Percentiles rank a stretch among this genome's conserved stretches.
phyloP scores from a whole-genome alignment of 371 early-diverging fungal species.

The Mortierella sp. region DNA sequence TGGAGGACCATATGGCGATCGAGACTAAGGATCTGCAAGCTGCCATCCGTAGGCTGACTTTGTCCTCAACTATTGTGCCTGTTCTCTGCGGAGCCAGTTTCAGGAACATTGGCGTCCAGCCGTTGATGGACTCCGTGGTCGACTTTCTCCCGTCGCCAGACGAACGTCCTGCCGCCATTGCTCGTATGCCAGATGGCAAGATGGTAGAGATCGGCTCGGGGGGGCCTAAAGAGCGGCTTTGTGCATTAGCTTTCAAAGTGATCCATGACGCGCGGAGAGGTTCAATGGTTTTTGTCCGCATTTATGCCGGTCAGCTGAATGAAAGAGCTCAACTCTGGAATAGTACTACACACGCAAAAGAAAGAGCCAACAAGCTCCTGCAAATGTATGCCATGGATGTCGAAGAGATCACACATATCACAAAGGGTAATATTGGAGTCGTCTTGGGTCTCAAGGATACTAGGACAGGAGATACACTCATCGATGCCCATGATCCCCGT shows the following conservation, averaged over 20 bases:
- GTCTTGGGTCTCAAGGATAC: slow-evolving; percentile 90
- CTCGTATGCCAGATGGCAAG: slow-evolving; percentile 59
- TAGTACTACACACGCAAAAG: slow-evolving; percentile 74
- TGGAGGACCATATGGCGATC: slow-evolving; percentile 78
- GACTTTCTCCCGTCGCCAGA: slow-evolving; percentile 91
- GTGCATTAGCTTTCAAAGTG: slow-evolving; percentile 96
- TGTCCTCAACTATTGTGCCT: slow-evolving; percentile 79
- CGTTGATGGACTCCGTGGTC: slow-evolving; percentile 89
- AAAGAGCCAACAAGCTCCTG: slow-evolving; percentile 87
- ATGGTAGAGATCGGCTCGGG: slow-evolving; percentile 48
- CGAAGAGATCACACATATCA: slow-evolving; percentile 84
- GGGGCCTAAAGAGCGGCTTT: slow-evolving; percentile 68
- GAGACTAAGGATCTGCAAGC: slow-evolving; percentile 68
- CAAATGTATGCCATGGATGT: slow-evolving; percentile 94
- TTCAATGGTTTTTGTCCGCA: slow-evolving; percentile 92
- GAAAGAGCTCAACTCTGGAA: slow-evolving; percentile 78
- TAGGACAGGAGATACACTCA: slow-evolving; percentile 93
- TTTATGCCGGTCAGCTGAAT: slow-evolving; percentile 88
- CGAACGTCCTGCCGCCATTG: slow-evolving; percentile 76
- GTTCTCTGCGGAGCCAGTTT: slow-evolving; percentile 94
- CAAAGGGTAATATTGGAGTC: slow-evolving; percentile 92
- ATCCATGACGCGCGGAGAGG: slow-evolving; percentile 88
- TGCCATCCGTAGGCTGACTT: slow-evolving; percentile 81
- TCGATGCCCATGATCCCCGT: slow-evolving; percentile 69
- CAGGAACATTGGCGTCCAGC: slow-evolving; percentile 93